phyloP scores from a whole-genome alignment of 345 rosid genomes.

The Anacardium occidentale region DNA sequence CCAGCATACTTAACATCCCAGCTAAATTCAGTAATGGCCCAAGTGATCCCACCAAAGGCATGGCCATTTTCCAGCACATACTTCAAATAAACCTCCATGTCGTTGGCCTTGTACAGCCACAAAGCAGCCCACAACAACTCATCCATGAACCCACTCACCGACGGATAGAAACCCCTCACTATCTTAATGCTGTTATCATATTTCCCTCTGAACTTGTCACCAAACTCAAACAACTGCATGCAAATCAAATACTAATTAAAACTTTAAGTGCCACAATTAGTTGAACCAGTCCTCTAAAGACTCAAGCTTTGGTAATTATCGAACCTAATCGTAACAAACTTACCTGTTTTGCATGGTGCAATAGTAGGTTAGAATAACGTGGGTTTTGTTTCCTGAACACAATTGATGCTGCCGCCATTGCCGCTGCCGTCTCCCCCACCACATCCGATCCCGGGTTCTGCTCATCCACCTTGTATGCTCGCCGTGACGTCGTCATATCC shows the following conservation, averaged over 20 bases:
- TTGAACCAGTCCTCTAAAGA: slow-evolving; percentile 8
- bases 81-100: slow-evolving; percentile 38
- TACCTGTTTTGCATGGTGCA: slow-evolving; percentile 70
- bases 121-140: slow-evolving; percentile 73
- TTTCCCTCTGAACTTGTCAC: slow-evolving; percentile 57
- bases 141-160: slow-evolving; percentile 72
- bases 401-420: slow-evolving; percentile 82
- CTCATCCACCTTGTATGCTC: slow-evolving; percentile 65
- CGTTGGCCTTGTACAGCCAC: slow-evolving; percentile 76
- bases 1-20: slow-evolving; percentile 77
- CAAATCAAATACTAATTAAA: not conserved
- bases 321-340: slow-evolving; percentile 16
- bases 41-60: slow-evolving; percentile 58
- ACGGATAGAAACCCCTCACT: slow-evolving; percentile 57
- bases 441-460: slow-evolving; percentile 80
- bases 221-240: slow-evolving; percentile 63
- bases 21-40: slow-evolving; percentile 72
- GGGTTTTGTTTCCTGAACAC: slow-evolving; percentile 69
- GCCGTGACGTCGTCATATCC: slow-evolving; percentile 83
- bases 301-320: slow-evolving; percentile 17
- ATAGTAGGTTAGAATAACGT: slow-evolving; percentile 63
- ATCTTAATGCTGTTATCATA: slow-evolving; percentile 51
- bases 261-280: not conserved
- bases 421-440: slow-evolving; percentile 80
- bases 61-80: slow-evolving; percentile 44